phyloP scores from a whole-genome alignment of 805 yeast genomes.

The Hanseniaspora lachancei region DNA sequence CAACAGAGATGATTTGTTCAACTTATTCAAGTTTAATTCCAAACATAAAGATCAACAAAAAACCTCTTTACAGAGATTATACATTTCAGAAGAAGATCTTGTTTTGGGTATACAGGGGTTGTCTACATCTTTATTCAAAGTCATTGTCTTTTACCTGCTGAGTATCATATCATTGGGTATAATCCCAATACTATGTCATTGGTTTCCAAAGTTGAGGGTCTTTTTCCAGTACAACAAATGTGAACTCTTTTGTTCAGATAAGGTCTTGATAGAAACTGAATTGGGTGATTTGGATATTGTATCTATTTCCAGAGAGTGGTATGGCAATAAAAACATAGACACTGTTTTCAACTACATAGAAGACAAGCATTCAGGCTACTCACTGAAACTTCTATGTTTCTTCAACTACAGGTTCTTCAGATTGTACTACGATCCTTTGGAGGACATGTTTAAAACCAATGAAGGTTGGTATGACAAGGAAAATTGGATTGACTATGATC shows the following conservation, averaged over 20 bases:
- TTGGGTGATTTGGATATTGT: conserved; percentile 68
- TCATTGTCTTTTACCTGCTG: conserved; percentile 37
- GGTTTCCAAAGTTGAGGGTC: conserved; percentile 74
- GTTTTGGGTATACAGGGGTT: conserved; percentile 93
- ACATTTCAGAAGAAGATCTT: conserved; percentile 89
- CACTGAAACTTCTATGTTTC: conserved; percentile 52
- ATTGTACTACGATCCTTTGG: conserved; percentile 72
- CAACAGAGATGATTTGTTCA: background rate
- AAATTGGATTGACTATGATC: conserved; percentile 52
- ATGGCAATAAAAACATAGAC: conserved; percentile 52
- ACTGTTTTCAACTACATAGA: conserved; percentile 35
- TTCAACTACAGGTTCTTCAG: conserved; percentile 75
- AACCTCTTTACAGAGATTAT: conserved; percentile 60
- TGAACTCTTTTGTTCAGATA: conserved; percentile 72
- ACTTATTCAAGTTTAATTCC: conserved; percentile 19
- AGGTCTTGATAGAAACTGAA: conserved; percentile 91
- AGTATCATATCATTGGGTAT: conserved; percentile 57
- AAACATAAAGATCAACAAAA: conserved; percentile 28
- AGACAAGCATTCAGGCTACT: conserved; percentile 26
- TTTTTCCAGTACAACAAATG: conserved; percentile 48
- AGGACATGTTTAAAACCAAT: conserved; percentile 73
- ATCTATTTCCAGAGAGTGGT: conserved; percentile 44
- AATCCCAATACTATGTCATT: conserved; percentile 57
- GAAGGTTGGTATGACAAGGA: conserved; percentile 68
- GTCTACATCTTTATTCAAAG: conserved; percentile 37